Conservation (phyloP, 2,329 filamentous ascomycete genomes). For the Bisporella sp. region DNA sequence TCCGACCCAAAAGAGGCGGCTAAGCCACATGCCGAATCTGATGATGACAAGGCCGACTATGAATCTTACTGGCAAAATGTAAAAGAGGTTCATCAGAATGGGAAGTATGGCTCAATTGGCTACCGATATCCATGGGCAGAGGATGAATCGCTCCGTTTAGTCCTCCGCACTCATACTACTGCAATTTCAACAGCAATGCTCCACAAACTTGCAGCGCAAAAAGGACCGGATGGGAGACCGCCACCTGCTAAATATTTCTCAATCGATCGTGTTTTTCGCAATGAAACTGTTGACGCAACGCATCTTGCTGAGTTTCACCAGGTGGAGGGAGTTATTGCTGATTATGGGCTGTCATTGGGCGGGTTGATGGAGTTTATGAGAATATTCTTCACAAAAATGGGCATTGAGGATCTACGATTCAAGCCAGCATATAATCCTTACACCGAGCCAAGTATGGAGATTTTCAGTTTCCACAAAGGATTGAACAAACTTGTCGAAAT, state of each 20-base stretch:
- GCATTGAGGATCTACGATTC: slow-evolving; percentile 79
- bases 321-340: slow-evolving; percentile 95
- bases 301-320: slow-evolving; percentile 98
- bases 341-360: slow-evolving; percentile 87
- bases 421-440: slow-evolving; percentile 97
- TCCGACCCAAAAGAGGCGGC: slow-evolving; percentile 78
- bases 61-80: slow-evolving; percentile 85
- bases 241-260: slow-evolving; percentile 89
- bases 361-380: slow-evolving; percentile 93
- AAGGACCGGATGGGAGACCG: slow-evolving; percentile 61
- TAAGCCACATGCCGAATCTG: slow-evolving; percentile 49
- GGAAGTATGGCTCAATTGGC: slow-evolving; percentile 90
- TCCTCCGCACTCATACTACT: slow-evolving; percentile 94
- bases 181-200: slow-evolving; percentile 87
- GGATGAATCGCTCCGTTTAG: slow-evolving; percentile 78
- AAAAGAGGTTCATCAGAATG: slow-evolving; percentile 77
- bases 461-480: slow-evolving; percentile 90
- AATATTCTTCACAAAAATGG: slow-evolving; percentile 95
- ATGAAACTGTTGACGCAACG: slow-evolving; percentile 94
- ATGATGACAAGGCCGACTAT: slow-evolving; percentile 60
- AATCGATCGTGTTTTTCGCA: slow-evolving; percentile 96
- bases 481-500: slow-evolving; percentile 92
- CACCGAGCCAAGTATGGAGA: slow-evolving; percentile 96
- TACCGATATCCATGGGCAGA: slow-evolving; percentile 93
- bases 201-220: slow-evolving; percentile 77